These are phyloP conservation scores for Nicotiana attenuata DNA, from an alignment of 257 asterid species.

Conservation along the genomic window DNA sequence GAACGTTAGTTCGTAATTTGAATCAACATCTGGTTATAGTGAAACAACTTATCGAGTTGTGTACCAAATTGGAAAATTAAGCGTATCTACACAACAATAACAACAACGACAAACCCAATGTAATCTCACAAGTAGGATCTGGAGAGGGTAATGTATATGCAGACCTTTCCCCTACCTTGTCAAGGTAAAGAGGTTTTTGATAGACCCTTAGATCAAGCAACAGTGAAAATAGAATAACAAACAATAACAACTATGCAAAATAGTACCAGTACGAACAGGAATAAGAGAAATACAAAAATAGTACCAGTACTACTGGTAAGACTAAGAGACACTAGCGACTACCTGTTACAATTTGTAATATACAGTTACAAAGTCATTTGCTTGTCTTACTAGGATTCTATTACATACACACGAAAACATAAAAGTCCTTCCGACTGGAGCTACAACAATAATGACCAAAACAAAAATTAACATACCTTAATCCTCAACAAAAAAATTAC, in stretches of 20 bases:
- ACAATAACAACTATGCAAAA: no score
- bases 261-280: no score
- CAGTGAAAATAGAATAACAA: no score
- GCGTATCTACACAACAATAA: background rate
- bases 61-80: background rate
- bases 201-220: no score
- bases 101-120: fast-evolving
- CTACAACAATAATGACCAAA: background rate
- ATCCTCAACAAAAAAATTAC: background rate
- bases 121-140: no score
- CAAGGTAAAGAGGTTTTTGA: no score
- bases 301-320: no score
- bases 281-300: no score
- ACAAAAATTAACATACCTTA: background rate
- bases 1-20: background rate
- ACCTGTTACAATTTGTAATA: background rate
- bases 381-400: background rate
- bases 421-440: background rate
- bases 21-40: background rate
- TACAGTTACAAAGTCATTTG: background rate
- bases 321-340: no score
- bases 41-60: background rate
- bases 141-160: no score
- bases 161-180: no score
- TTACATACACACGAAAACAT: background rate